Evolutionary conservation across 345 rosid species (phyloP), one percentile per base, ranked within the genome.

Genomic region (Lepidium africanum): DNA sequence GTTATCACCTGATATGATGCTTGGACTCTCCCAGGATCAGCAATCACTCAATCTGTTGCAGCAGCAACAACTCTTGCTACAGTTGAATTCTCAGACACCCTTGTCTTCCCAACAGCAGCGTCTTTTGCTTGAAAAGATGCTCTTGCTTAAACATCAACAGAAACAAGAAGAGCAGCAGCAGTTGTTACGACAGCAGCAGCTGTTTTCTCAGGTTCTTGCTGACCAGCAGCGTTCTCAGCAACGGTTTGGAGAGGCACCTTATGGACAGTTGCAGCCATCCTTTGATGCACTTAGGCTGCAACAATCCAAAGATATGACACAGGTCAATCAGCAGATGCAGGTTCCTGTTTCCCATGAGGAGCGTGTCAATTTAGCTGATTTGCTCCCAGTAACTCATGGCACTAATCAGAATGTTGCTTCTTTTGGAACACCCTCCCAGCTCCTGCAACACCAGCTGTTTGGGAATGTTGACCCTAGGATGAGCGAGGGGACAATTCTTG

Each of bases 91-190:
- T 38, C 96, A 84, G 78, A 54, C 85, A 48, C 74, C 89, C 49
- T 76, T 76, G 59, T 78, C 87, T 61, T 59, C 94, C 3, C 97
- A 83, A 71, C 96, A 88, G 73, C 96, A 83, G 83, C 81, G 88
- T 53, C 79, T 81, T 13, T 47, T 86, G 46, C 63, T 92, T 61
- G 96, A 93, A 73, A 86, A 86, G 64, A 73, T 87, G 63, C 67
- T 90, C 52, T 71, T 87, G 74, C 82, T 90, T 66, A 82, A 86
- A 78, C 92, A 91, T 71, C 93, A 88, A 68, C 93, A 84, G 77
- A 80, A 86, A 64, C 96, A 84, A 65, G 88, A 91, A 79, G 87
- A 87, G 80, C 93, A 92, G 70, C 92, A 87, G 71, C 92, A 86
- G 80, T 71, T 90, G 69, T 71, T 92, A 76, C 76, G 84, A 53